These are phyloP conservation scores for Solanum dulcamara DNA, from an alignment of 257 asterid genomes.

Conservation along the genomic window DNA sequence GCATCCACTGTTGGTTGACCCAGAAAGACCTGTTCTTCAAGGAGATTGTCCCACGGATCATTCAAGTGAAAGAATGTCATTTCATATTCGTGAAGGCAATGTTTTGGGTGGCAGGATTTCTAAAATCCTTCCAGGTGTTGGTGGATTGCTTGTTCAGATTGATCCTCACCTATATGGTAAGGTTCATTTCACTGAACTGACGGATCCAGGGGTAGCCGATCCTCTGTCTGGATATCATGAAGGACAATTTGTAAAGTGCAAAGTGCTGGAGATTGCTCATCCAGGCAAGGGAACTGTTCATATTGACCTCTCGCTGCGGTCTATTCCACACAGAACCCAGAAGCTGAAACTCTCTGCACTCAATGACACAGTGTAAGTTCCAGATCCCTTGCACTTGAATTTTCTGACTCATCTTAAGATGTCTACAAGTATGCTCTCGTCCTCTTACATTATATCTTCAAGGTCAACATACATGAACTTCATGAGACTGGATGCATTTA, in stretches of 20 bases:
- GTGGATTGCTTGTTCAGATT: slow-evolving; percentile 76
- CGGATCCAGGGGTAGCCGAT: slow-evolving; percentile 46
- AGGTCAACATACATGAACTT: not conserved
- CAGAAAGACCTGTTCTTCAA: slow-evolving; percentile 3
- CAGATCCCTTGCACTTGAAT: slow-evolving; percentile 1
- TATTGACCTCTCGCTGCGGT: slow-evolving; percentile 70
- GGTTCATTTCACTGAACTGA: slow-evolving; percentile 86
- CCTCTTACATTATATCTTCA: not conserved
- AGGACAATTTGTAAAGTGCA: slow-evolving; percentile 80
- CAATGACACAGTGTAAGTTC: slow-evolving; percentile 34
- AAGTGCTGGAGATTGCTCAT: slow-evolving; percentile 47
- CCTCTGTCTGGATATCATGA: slow-evolving; percentile 70
- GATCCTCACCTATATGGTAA: slow-evolving; percentile 62
- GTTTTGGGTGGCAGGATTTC: slow-evolving; percentile 80
- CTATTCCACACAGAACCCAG: slow-evolving; percentile 17
- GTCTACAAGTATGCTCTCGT: not conserved
- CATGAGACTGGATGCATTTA: not conserved
- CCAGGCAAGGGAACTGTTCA: slow-evolving; percentile 46
- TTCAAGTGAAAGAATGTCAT: slow-evolving; percentile 4
- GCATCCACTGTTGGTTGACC: slow-evolving; percentile 17
- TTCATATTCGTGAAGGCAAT: slow-evolving; percentile 52
- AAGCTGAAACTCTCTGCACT: slow-evolving; percentile 14
- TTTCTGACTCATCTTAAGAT: not conserved
- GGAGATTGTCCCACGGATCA: slow-evolving; percentile 13
- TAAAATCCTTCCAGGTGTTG: slow-evolving; percentile 75